A percentile compares a stretch with the other conserved stretches of the same genome.
Evolutionary conservation across 1,284 basidiomycete species (phyloP).

Genomic region (Cronartium quercuum): DNA sequence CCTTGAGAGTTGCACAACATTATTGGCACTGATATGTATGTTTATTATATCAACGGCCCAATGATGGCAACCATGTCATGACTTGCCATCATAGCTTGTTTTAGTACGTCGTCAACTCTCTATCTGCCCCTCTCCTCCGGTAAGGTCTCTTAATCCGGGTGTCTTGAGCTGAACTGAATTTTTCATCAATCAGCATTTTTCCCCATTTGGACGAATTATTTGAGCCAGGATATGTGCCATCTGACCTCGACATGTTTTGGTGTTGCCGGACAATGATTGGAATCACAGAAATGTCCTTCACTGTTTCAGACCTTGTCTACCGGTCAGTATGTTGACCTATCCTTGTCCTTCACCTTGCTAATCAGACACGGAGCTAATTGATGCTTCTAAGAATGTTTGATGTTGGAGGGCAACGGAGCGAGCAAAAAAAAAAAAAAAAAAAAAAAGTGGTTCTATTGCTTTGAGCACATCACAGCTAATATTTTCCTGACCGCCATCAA

Average conservation of each 20-base stretch:
- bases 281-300: constrained; percentile 89
- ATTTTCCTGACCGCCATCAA: constrained; percentile 86
- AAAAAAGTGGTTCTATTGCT: constrained; percentile 62
- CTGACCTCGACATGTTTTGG: constrained; percentile 82
- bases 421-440: too few species aligned
- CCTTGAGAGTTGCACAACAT: too few species aligned
- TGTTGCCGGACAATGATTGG: constrained; percentile 94
- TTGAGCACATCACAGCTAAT: constrained; percentile 91
- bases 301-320: constrained; percentile 83
- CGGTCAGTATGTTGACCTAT: constrained; percentile 51
- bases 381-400: constrained; percentile 82
- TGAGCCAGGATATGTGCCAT: too few species aligned
- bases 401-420: constrained; percentile 88
- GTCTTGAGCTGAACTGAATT: constrained; percentile 43
- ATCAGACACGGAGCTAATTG: too few species aligned
- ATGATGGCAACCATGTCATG: not conserved
- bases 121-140: not conserved
- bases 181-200: constrained; percentile 44
- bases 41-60: constrained; percentile 49
- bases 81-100: not conserved
- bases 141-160: not conserved
- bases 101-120: not conserved
- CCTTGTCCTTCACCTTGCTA: not conserved
- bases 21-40: constrained; percentile 71
- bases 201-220: too few species aligned